Conservation (phyloP, 352 stramenopile genomes). For the Globisporangium orthogonon region DNA sequence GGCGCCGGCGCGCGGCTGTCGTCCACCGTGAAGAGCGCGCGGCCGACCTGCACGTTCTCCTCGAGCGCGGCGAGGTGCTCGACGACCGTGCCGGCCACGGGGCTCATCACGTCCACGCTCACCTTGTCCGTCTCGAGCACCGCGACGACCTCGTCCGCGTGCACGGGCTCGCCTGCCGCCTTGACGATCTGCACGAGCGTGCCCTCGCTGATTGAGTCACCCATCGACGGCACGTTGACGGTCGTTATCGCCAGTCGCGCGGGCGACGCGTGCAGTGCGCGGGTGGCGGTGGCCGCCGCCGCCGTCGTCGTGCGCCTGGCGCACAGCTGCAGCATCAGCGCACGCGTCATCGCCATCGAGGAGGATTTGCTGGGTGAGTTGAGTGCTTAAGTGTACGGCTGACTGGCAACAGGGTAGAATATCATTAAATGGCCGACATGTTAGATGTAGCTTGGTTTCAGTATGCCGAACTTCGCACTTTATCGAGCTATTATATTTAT, state of each 20-base stretch:
- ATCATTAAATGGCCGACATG: too few species aligned
- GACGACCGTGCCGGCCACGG: slow-evolving; percentile 87
- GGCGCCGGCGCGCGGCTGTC: slow-evolving; percentile 42
- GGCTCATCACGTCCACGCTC: slow-evolving; percentile 89
- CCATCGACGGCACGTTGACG: slow-evolving; percentile 86
- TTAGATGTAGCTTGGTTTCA: too few species aligned
- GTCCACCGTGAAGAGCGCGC: slow-evolving; percentile 92
- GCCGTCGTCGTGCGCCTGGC: not conserved
- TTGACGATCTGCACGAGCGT: slow-evolving; percentile 96
- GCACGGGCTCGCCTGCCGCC: slow-evolving; percentile 88
- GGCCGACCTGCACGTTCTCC: slow-evolving; percentile 95
- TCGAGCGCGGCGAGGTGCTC: slow-evolving; percentile 94
- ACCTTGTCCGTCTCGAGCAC: slow-evolving; percentile 99
- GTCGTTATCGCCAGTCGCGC: slow-evolving; percentile 48
- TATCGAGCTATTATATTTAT: too few species aligned
- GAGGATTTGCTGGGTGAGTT: too few species aligned
- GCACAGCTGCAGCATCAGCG: not conserved
- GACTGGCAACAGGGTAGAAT: too few species aligned
- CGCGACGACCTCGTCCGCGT: slow-evolving; percentile 96
- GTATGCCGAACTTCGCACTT: too few species aligned
- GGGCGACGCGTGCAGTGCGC: slow-evolving; percentile 42
- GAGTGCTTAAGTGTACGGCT: too few species aligned
- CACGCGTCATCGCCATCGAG: not conserved
- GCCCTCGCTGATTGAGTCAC: slow-evolving; percentile 97
- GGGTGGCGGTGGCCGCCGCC: not conserved